Evolutionary conservation across 1,139 yeast species (phyloP), one percentile per base, ranked within the genome.

Genomic region (Protomyces lactucae-debilis): DNA sequence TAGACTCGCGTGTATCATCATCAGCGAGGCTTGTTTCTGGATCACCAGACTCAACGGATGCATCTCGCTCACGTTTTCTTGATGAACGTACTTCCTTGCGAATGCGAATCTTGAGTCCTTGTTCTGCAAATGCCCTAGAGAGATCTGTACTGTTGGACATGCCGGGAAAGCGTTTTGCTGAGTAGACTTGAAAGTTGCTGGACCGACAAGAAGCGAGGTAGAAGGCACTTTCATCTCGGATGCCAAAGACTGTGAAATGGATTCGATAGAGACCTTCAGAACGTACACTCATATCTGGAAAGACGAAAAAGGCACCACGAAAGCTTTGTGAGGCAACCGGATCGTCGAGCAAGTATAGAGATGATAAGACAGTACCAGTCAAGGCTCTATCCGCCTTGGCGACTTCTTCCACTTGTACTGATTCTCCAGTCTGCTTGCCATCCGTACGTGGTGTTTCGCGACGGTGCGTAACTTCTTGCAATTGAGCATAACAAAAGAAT

Each of bases 91-190:
- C 23, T 10, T 60, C 64, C 52, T 60, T 60, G 39, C 64, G 54
- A 18, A 60, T 60, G 21, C 64, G 53, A 16, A 60, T 60, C 35
- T 55, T 54, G 23, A 60, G 59, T 0, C 64, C 64, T 36, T 60
- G 64, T 3, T 60, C 64, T 5, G 64, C 55, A 32, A 60, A 55
- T n/a, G 60, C 48, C 48, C 54, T 36, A 14, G 60, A 60, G 14
- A 60, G 40, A 14, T 60, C 64, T 3, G 60, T 60, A 43, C 60
- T 54, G 52, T 60, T 55, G 21, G 64, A 39, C 57, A 75, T 70
- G 4, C 77, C 77, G n/a, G 77, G 77, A 65, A 75, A 75, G 52
- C 73, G 71, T 65, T 76, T 76, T 35, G 77, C 77, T 3, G 76
- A 72, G 69, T 74, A 75, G 36, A 75, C 77, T 2, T 74, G 72